Percentiles rank a stretch among this genome's conserved stretches.
phyloP scores from a whole-genome alignment of 768 basidiomycete species.

The Antrodiella citrinella region DNA sequence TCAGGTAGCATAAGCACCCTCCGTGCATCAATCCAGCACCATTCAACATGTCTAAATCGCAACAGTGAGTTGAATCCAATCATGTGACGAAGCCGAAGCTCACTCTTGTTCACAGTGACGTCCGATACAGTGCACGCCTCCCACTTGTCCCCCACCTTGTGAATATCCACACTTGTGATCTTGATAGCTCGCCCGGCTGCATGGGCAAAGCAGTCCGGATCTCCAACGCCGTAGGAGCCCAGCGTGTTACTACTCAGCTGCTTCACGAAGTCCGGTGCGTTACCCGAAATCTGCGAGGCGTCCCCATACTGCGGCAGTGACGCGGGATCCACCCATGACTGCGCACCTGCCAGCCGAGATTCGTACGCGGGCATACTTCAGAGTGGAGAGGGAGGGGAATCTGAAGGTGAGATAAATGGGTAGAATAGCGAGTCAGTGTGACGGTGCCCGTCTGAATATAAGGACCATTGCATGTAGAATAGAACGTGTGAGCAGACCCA shows the following conservation, averaged over 20 bases:
- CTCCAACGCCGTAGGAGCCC: slow-evolving; percentile 63
- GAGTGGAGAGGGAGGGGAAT: neutral
- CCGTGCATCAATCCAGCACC: slow-evolving; percentile 72
- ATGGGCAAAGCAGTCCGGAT: slow-evolving; percentile 53
- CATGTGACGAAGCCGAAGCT: neutral
- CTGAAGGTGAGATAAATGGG: neutral
- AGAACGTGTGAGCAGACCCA: neutral
- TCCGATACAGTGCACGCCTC: slow-evolving; percentile 60
- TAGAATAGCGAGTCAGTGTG: neutral
- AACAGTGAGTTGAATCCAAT: neutral
- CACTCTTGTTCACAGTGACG: slow-evolving; percentile 53
- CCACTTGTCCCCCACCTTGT: slow-evolving; percentile 37
- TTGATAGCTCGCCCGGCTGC: slow-evolving; percentile 50
- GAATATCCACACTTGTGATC: slow-evolving; percentile 51
- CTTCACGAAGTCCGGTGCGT: slow-evolving; percentile 54
- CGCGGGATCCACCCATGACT: slow-evolving; percentile 57
- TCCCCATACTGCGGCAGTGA: slow-evolving; percentile 52
- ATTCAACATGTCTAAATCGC: slow-evolving; percentile 55
- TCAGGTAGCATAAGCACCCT: slow-evolving; percentile 65
- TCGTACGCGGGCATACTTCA: neutral
- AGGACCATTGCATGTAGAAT: neutral
- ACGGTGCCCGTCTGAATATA: neutral
- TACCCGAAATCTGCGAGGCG: slow-evolving; percentile 50
- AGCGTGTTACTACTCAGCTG: slow-evolving; percentile 62
- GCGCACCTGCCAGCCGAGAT: slow-evolving; percentile 15